A percentile compares a stretch with the other conserved stretches of the same genome.
Evolutionary conservation across 1,284 basidiomycete species (phyloP).

Genomic region (Ustilago curta): DNA sequence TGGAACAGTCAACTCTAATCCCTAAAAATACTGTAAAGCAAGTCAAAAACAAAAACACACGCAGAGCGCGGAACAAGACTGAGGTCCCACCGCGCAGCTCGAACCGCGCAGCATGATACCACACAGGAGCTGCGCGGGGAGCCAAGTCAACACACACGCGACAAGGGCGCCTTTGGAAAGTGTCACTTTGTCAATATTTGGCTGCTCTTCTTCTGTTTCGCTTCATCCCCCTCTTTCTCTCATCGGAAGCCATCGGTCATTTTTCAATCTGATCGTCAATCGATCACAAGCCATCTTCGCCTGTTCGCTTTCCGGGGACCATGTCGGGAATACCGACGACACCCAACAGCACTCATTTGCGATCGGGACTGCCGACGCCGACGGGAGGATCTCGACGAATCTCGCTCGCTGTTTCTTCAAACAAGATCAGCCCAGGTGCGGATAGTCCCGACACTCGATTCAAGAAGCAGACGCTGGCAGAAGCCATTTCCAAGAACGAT

Average conservation of each 20-base stretch:
- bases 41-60: not conserved
- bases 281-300: not conserved
- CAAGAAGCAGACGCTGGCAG: slow-evolving; percentile 50
- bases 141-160: not conserved
- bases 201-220: not conserved
- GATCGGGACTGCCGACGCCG: slow-evolving; percentile 49
- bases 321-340: slow-evolving; percentile 48
- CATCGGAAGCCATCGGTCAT: too few species aligned
- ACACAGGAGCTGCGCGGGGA: not conserved
- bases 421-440: slow-evolving; percentile 21
- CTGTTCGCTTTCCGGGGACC: slow-evolving; percentile 7
- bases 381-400: slow-evolving; percentile 19
- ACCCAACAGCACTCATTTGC: slow-evolving; percentile 43
- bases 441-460: slow-evolving; percentile 48
- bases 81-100: too few species aligned
- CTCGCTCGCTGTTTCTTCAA: slow-evolving; percentile 20
- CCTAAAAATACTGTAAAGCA: not conserved
- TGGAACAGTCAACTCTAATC: slow-evolving; percentile 1
- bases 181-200: not conserved
- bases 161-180: not conserved
- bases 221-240: not conserved
- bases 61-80: not conserved
- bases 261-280: too few species aligned
- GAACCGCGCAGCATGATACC: too few species aligned
- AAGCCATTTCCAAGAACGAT: slow-evolving; percentile 53